Percentiles rank a stretch among this genome's conserved stretches.
Conservation (phyloP, 2,329 filamentous ascomycete species). For the Parastagonospora avenae region DNA sequence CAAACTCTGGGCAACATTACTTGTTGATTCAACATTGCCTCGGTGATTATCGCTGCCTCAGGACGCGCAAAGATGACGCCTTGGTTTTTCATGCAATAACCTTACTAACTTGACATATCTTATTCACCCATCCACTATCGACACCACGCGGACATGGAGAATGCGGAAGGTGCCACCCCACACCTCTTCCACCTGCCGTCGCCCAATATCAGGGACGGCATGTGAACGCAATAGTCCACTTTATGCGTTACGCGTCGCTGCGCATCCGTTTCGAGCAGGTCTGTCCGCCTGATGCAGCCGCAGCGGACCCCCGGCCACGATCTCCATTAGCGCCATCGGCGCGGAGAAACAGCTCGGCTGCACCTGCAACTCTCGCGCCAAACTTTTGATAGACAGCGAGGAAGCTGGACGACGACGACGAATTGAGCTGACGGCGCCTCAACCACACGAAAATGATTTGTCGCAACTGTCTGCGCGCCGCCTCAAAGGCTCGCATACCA, state of each 20-base stretch:
- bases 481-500: slow-evolving; percentile 28
- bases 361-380: slow-evolving; percentile 6
- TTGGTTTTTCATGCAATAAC: neutral
- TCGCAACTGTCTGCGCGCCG: slow-evolving; percentile 44
- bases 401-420: neutral
- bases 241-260: slow-evolving; percentile 1
- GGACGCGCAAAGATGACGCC: neutral
- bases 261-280: slow-evolving; percentile 4
- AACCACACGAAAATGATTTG: slow-evolving; percentile 44
- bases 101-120: neutral
- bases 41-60: neutral
- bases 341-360: slow-evolving; percentile 9
- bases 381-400: slow-evolving; percentile 14
- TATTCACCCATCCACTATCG: neutral
- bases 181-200: slow-evolving; percentile 2
- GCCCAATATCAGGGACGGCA: slow-evolving; percentile 1
- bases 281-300: neutral
- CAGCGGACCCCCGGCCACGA: no score
- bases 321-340: slow-evolving; percentile 1
- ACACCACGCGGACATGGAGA: slow-evolving; percentile 1
- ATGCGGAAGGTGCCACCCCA: slow-evolving; percentile 7
- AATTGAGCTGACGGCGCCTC: no score
- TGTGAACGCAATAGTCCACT: slow-evolving; percentile 2
- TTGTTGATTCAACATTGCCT: no score
- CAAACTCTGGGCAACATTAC: neutral